Percentiles rank a stretch among this genome's conserved stretches.
Evolutionary conservation across 2,329 filamentous ascomycete genomes (phyloP).

Genomic region (Cryphonectria carpinicola): DNA sequence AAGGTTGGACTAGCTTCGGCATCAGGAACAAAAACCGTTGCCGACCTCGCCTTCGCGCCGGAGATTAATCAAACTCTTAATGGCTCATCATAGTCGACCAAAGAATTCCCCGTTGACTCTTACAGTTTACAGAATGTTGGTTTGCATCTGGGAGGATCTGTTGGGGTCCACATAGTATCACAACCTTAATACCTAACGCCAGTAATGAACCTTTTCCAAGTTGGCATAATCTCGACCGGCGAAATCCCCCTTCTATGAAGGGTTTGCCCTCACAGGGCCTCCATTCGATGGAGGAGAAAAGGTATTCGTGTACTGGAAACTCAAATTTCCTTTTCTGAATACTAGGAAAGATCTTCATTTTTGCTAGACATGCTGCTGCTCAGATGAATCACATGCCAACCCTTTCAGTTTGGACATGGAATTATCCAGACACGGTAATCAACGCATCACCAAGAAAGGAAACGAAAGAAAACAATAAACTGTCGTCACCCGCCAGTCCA

Average conservation of each 20-base stretch:
- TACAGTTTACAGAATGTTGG: neutral
- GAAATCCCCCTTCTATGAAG: neutral
- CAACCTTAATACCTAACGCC: neutral
- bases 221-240: neutral
- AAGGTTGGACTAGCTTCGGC: neutral
- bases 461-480: neutral
- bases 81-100: neutral
- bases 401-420: neutral
- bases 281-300: neutral
- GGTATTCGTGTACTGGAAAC: neutral
- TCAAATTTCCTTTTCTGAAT: too few relatives aligned
- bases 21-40: neutral
- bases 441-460: neutral
- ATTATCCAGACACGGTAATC: neutral
- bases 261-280: neutral
- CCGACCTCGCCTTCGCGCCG: neutral
- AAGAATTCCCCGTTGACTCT: neutral
- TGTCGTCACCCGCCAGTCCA: neutral
- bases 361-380: neutral
- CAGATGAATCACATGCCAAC: neutral
- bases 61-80: neutral
- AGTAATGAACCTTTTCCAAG: neutral
- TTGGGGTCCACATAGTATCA: neutral
- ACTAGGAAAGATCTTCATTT: neutral
- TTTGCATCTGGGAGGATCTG: neutral